Evolutionary conservation across 352 stramenopile species (phyloP).

Genomic region (Globisporangium emineosum): DNA sequence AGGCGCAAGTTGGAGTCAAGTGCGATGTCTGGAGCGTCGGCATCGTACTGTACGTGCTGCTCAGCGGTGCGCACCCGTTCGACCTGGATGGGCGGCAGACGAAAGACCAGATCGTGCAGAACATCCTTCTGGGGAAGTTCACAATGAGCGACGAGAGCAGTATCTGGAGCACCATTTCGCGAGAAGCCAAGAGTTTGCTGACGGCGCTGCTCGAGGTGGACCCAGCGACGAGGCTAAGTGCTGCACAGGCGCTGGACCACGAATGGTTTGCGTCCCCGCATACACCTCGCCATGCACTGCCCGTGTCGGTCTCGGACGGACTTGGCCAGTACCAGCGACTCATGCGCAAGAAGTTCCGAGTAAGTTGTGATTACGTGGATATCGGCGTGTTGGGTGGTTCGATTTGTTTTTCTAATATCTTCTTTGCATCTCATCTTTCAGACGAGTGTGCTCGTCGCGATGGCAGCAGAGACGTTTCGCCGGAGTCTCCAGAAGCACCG

Average conservation of each 20-base stretch:
- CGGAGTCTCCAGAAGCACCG: constrained; percentile 41
- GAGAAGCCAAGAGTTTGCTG: constrained; percentile 50
- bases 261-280: constrained; percentile 46
- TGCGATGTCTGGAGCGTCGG: constrained; percentile 87
- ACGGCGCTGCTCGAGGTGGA: constrained; percentile 31
- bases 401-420: neutral
- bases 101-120: constrained; percentile 70
- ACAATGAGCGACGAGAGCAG: constrained; percentile 28
- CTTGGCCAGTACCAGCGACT: constrained; percentile 50
- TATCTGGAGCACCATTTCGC: constrained; percentile 46
- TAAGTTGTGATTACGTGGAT: constrained; percentile 19
- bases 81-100: constrained; percentile 62
- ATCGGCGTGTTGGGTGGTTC: neutral
- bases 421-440: constrained; percentile 12
- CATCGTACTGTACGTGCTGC: constrained; percentile 88
- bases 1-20: constrained; percentile 21
- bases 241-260: constrained; percentile 34
- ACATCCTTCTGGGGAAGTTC: constrained; percentile 45
- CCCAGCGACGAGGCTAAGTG: constrained; percentile 27
- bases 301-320: constrained; percentile 41
- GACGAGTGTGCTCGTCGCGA: constrained; percentile 58
- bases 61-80: constrained; percentile 78
- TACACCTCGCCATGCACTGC: constrained; percentile 46
- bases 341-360: constrained; percentile 69
- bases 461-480: constrained; percentile 50